These are phyloP conservation scores for Ophiostoma sp. DNA, from an alignment of 2,329 filamentous ascomycete genomes.

Conservation along the genomic window DNA sequence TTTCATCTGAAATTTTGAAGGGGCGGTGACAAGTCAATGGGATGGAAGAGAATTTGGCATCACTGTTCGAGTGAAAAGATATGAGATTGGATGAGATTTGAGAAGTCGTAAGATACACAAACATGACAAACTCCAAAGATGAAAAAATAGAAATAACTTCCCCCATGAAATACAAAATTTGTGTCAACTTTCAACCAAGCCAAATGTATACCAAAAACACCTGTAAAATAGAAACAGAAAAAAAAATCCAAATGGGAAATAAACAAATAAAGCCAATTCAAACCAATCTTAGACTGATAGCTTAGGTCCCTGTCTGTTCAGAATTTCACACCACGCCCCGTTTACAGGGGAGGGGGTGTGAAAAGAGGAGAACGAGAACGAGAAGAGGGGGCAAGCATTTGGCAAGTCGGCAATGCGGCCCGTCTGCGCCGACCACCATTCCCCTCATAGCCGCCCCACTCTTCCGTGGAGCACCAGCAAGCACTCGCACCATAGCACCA, in stretches of 20 bases:
- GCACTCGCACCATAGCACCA: not conserved
- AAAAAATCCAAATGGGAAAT: constrained; percentile 4
- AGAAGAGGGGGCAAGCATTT: not conserved
- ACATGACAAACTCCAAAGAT: not conserved
- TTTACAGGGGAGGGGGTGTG: not conserved
- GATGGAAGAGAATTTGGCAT: no score
- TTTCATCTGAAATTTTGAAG: not conserved
- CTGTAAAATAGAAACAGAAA: not conserved
- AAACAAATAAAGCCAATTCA: not conserved
- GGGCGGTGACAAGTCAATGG: no score
- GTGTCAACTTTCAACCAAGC: not conserved
- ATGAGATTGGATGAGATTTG: not conserved
- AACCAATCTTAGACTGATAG: not conserved
- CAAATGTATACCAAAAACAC: not conserved
- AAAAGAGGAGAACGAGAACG: not conserved
- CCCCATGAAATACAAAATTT: not conserved
- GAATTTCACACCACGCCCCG: not conserved
- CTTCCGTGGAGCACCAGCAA: not conserved
- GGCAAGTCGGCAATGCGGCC: constrained; percentile 9
- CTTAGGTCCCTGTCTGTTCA: not conserved
- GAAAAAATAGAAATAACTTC: not conserved
- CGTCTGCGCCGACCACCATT: not conserved
- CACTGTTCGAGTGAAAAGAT: not conserved
- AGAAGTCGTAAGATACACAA: not conserved
- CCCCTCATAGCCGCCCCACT: not conserved